These are phyloP conservation scores for Prunus davidiana DNA, from an alignment of 306 rosid species.

Conservation along the genomic window DNA sequence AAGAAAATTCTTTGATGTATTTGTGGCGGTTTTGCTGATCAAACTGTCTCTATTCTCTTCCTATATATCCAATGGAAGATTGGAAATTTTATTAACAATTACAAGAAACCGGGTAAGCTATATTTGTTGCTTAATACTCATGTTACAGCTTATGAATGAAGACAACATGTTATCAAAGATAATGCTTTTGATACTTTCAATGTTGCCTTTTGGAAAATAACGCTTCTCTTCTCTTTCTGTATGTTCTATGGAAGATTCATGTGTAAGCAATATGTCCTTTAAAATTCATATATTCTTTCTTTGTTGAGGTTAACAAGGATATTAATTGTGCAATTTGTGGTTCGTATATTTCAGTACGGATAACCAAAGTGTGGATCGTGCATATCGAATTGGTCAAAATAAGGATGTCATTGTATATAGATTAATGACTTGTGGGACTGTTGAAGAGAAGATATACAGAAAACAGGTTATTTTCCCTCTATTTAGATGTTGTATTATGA, in stretches of 20 bases:
- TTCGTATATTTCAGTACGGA: constrained; percentile 62
- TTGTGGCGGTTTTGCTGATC: no score
- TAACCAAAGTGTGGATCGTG: constrained; percentile 96
- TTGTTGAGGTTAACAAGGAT: neutral
- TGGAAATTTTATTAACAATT: no score
- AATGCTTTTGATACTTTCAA: neutral
- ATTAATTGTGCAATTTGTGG: constrained; percentile 3
- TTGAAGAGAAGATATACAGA: constrained; percentile 92
- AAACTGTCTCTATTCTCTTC: no score
- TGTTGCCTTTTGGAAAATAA: neutral
- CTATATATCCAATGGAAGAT: no score
- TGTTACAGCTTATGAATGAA: no score
- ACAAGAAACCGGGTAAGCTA: no score
- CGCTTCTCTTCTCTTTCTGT: no score
- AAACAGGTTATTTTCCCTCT: constrained; percentile 60
- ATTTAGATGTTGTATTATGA: neutral
- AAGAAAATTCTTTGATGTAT: no score
- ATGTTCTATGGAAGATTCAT: neutral
- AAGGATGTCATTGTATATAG: constrained; percentile 91
- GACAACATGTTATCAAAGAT: neutral
- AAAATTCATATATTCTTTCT: neutral
- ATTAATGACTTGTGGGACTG: constrained; percentile 94
- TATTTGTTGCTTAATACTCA: no score
- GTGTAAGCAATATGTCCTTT: neutral
- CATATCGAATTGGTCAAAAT: constrained; percentile 90